Conservation (phyloP, 2,329 filamentous ascomycete genomes). For the Graphiopsis chlorocephala region DNA sequence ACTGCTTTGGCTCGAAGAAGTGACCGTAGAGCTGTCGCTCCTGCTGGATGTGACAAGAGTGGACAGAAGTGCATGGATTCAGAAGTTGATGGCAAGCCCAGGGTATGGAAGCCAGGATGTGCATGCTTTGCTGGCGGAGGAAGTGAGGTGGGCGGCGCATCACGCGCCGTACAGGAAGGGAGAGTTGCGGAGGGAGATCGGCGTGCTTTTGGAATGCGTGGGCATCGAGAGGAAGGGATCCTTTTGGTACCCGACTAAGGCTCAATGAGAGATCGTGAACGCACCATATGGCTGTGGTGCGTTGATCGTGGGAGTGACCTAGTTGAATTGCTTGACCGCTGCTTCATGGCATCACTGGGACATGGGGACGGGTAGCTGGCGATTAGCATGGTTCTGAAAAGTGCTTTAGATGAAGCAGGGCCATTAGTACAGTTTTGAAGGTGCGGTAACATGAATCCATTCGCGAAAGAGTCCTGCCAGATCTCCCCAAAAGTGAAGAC, state of each 20-base stretch:
- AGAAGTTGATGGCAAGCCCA: neutral
- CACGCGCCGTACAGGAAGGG: neutral
- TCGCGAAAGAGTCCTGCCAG: neutral
- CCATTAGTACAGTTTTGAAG: neutral
- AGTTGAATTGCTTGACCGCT: too few relatives aligned
- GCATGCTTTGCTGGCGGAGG: neutral
- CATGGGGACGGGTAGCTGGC: neutral
- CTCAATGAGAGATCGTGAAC: neutral
- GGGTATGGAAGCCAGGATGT: neutral
- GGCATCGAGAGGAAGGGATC: slow-evolving; percentile 1
- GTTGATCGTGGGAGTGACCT: too few relatives aligned
- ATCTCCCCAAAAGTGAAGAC: neutral
- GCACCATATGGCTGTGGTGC: too few relatives aligned
- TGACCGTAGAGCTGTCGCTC: neutral
- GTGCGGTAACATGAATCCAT: neutral
- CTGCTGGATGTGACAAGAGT: neutral
- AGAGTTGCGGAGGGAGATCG: neutral
- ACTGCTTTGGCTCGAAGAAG: neutral
- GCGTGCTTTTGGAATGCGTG: slow-evolving; percentile 5
- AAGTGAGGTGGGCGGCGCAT: neutral
- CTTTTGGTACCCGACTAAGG: neutral
- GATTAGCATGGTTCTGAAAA: neutral
- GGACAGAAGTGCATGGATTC: neutral
- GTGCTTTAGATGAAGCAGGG: neutral
- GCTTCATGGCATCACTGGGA: too few relatives aligned